Base-by-base conservation (phyloP, 257 asterid genomes). In the Solanum phureja region DNA sequence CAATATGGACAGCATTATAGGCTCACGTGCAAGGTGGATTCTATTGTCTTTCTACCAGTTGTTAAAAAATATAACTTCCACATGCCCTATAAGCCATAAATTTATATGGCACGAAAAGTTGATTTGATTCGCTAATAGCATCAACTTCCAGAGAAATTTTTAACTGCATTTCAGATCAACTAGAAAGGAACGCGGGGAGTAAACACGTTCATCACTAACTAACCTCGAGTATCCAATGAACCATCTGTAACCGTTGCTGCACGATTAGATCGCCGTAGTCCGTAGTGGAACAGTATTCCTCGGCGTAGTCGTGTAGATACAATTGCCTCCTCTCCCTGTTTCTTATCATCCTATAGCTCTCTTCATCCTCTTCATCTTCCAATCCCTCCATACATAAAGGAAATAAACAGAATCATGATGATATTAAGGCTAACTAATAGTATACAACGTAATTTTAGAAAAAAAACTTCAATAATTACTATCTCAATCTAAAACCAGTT, bases 161-260 rank as follows among this genome's bases (percentile, higher is more conserved):
- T 72, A 72, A 72, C 42, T 33, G 42, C 24, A 72, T 16, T 33
- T 72, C 44, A 72, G 66, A 66, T 49, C 33, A 46, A 69, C 73
- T 29, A 29, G 87, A 83, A 34, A 69, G 6, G 11, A 38, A 35
- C 5, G 23, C 23, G 37, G 73, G 52, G 18, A 58, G 66, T 66
- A 79, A 69, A 14, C 84, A 44, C 64, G 38, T 79, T 79, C 64
- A 44, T 27, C 66, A 2, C 66, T 79, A 58, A 46, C 76, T 8
- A 86, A 96, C 99, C 99, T 96, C 98, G 84, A 95, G 90, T 87
- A 97, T 97, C 99, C 98, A 95, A 89, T 95, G 97, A 82, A 95
- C 98, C 99, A 97, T 95, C 62, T 88, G 92, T 62, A 92, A 87
- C 82, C 99, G 98, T 87, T 97, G 98, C 92, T 95, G 95, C 88